phyloP scores from a whole-genome alignment of 2,329 filamentous ascomycete genomes.

The Blumeriella jaapii region DNA sequence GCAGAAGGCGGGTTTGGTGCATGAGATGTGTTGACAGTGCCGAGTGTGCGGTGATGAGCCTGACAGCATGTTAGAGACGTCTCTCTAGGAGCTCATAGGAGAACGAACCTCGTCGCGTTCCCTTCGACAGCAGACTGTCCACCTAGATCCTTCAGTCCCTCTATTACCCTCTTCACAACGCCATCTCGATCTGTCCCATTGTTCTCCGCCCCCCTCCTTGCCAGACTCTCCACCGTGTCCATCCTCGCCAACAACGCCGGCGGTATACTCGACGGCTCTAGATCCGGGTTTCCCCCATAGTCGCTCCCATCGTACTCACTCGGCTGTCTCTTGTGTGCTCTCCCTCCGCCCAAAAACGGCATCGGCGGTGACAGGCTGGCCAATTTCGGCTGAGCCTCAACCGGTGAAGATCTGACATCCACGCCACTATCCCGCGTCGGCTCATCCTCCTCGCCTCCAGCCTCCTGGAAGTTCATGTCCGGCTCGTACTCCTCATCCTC shows the following conservation, averaged over 20 bases:
- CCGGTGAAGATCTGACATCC: slow-evolving; percentile 22
- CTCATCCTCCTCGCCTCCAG: slow-evolving; percentile 25
- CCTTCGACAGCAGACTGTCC: slow-evolving; percentile 63
- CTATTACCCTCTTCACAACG: slow-evolving; percentile 57
- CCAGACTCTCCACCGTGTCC: slow-evolving; percentile 60
- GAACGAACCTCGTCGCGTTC: slow-evolving; percentile 53
- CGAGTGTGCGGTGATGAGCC: slow-evolving; percentile 64
- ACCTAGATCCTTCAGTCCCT: slow-evolving; percentile 58
- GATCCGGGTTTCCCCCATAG: slow-evolving; percentile 60
- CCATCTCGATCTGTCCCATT: slow-evolving; percentile 54
- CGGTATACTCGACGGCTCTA: slow-evolving; percentile 57
- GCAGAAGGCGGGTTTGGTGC: slow-evolving; percentile 65
- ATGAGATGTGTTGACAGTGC: slow-evolving; percentile 63
- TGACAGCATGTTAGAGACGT: slow-evolving; percentile 28
- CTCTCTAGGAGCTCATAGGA: neutral
- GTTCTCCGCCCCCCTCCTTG: slow-evolving; percentile 52
- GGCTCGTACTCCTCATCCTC: slow-evolving; percentile 41
- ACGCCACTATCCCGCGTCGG: slow-evolving; percentile 27
- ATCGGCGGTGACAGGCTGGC: slow-evolving; percentile 17
- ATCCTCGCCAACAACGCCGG: slow-evolving; percentile 57
- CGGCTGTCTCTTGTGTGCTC: slow-evolving; percentile 37
- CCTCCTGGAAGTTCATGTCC: slow-evolving; percentile 30
- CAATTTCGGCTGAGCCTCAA: slow-evolving; percentile 12
- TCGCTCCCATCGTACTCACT: slow-evolving; percentile 63
- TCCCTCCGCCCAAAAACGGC: slow-evolving; percentile 5